phyloP scores from a whole-genome alignment of 1,284 basidiomycete genomes.

The Ganoderma boninense region DNA sequence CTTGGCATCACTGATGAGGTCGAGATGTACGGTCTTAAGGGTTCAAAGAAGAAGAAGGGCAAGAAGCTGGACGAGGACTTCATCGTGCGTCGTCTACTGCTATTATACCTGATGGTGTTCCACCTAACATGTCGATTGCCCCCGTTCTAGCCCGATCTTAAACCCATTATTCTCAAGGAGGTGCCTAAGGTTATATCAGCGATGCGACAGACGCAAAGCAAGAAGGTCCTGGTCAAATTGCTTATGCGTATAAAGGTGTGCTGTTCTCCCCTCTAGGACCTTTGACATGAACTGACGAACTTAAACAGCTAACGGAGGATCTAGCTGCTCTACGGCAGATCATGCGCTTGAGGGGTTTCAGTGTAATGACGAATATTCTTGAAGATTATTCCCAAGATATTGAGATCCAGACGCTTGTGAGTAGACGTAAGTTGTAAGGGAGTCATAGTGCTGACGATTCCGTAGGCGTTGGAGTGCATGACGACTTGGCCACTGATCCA shows the following conservation, averaged over 20 bases:
- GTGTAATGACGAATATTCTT: slow-evolving; percentile 90
- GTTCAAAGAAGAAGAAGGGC: slow-evolving; percentile 89
- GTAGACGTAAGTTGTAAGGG: slow-evolving; percentile 29
- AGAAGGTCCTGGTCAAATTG: slow-evolving; percentile 85
- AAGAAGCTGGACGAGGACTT: slow-evolving; percentile 96
- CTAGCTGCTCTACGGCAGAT: slow-evolving; percentile 82
- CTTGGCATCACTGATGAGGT: slow-evolving; percentile 95
- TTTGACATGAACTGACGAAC: not conserved
- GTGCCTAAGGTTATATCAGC: slow-evolving; percentile 93
- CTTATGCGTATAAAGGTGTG: slow-evolving; percentile 85
- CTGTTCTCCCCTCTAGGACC: not conserved
- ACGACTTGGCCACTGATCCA: slow-evolving; percentile 84
- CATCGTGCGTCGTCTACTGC: slow-evolving; percentile 56
- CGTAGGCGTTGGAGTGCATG: slow-evolving; percentile 80
- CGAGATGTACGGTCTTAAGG: slow-evolving; percentile 82
- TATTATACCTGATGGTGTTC: not conserved
- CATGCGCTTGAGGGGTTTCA: slow-evolving; percentile 94
- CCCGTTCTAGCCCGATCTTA: slow-evolving; percentile 67
- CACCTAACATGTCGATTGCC: not conserved
- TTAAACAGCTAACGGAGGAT: slow-evolving; percentile 83
- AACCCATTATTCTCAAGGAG: slow-evolving; percentile 81
- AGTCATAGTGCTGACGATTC: slow-evolving; percentile 18
- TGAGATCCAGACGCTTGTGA: slow-evolving; percentile 76
- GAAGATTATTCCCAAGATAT: slow-evolving; percentile 81
- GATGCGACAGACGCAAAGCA: slow-evolving; percentile 88